Percentiles rank a stretch among this genome's conserved stretches.
phyloP scores from a whole-genome alignment of 495 filamentous ascomycete genomes.

The Achaetomiella virescens region DNA sequence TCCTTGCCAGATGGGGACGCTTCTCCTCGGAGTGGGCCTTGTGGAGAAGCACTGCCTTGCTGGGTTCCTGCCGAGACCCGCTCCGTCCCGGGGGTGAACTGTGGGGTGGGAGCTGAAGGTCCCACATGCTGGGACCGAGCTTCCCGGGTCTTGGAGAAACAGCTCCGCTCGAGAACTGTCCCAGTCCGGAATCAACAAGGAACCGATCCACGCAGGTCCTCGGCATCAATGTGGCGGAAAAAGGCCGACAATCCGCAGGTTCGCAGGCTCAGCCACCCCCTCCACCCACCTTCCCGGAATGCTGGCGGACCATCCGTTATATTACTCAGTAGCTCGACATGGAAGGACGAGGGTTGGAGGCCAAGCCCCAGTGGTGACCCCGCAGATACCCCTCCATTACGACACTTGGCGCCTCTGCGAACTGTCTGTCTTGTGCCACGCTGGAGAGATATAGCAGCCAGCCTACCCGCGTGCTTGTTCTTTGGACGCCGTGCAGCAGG shows the following conservation, averaged over 20 bases:
- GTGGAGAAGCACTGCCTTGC: too few relatives aligned
- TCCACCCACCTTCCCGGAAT: neutral
- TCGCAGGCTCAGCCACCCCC: neutral
- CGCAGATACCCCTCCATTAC: conserved; percentile 5
- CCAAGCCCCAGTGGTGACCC: conserved; percentile 1
- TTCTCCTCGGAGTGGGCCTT: too few relatives aligned
- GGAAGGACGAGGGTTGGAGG: neutral
- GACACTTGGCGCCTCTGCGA: neutral
- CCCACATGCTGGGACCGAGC: too few relatives aligned
- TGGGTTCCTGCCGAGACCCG: too few relatives aligned
- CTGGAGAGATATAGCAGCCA: neutral
- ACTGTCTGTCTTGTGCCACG: neutral
- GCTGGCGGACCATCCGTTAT: neutral
- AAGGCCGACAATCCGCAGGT: neutral
- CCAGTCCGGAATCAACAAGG: too few relatives aligned
- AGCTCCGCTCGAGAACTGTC: too few relatives aligned
- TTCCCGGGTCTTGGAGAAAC: too few relatives aligned
- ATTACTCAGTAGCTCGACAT: neutral
- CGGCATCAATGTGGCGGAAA: neutral
- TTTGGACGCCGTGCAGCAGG: neutral
- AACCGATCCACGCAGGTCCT: too few relatives aligned
- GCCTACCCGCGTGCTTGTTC: neutral
- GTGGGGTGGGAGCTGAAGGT: too few relatives aligned
- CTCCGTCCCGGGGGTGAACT: too few relatives aligned
- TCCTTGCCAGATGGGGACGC: too few relatives aligned